Evolutionary conservation across 352 stramenopile genomes (phyloP).

Genomic region (Phytophthora crassamura): DNA sequence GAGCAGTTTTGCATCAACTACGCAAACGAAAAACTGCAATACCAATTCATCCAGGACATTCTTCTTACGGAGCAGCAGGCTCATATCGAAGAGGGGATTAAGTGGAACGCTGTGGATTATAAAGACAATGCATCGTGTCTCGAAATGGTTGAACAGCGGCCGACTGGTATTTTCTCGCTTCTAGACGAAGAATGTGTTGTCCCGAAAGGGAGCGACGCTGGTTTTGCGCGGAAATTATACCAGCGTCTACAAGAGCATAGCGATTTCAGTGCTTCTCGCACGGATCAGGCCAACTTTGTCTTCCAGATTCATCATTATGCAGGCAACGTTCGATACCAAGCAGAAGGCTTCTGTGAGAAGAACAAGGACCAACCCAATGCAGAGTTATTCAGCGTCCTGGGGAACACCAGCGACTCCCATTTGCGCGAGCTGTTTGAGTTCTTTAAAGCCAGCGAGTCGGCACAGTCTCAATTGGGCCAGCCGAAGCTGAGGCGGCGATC

Average conservation of each 20-base stretch:
- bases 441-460: slow-evolving; percentile 68
- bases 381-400: slow-evolving; percentile 73
- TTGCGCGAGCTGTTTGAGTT: slow-evolving; percentile 71
- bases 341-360: slow-evolving; percentile 86
- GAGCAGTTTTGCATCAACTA: slow-evolving; percentile 89
- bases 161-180: slow-evolving; percentile 76
- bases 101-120: slow-evolving; percentile 74
- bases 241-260: slow-evolving; percentile 62
- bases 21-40: slow-evolving; percentile 84
- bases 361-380: slow-evolving; percentile 90
- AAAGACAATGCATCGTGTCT: slow-evolving; percentile 80
- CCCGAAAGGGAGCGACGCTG: slow-evolving; percentile 77
- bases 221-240: slow-evolving; percentile 82
- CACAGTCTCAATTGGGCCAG: slow-evolving; percentile 35
- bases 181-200: slow-evolving; percentile 89
- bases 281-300: slow-evolving; percentile 68
- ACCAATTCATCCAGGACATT: slow-evolving; percentile 86
- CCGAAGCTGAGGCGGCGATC: slow-evolving; percentile 65
- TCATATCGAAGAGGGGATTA: slow-evolving; percentile 78
- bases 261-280: slow-evolving; percentile 69
- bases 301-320: slow-evolving; percentile 90
- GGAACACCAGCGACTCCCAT: slow-evolving; percentile 61
- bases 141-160: slow-evolving; percentile 86
- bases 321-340: slow-evolving; percentile 74
- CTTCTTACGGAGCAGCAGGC: slow-evolving; percentile 76